Evolutionary conservation across 345 rosid genomes (phyloP).

Genomic region (Mangifera indica): DNA sequence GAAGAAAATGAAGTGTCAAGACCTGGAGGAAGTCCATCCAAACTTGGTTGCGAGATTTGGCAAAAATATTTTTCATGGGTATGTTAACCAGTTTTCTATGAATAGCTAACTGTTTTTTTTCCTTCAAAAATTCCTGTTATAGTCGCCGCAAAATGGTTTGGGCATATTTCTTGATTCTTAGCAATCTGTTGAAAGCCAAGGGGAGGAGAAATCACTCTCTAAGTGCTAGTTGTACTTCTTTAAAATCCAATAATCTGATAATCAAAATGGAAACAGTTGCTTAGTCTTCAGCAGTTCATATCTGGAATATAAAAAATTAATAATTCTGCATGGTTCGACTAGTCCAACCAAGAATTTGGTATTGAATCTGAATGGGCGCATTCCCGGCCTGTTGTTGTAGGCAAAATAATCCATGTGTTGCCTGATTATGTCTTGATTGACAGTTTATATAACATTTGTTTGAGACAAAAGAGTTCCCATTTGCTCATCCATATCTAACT

Average conservation of each 20-base stretch:
- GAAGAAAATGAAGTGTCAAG: slow-evolving; percentile 22
- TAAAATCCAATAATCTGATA: not conserved
- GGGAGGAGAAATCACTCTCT: not conserved
- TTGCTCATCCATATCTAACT: no score
- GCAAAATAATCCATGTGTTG: no score
- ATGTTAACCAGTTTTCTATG: slow-evolving; percentile 19
- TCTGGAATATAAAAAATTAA: no score
- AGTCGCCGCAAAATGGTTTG: not conserved
- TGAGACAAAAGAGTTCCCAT: no score
- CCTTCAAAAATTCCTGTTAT: not conserved
- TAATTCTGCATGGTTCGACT: no score
- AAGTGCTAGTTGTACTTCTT: not conserved
- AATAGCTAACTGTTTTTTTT: not conserved
- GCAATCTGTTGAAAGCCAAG: not conserved
- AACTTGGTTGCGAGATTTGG: slow-evolving; percentile 60
- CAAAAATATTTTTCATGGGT: slow-evolving; percentile 46
- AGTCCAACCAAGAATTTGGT: no score
- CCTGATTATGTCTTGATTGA: no score
- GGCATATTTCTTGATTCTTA: not conserved
- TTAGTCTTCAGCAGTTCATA: no score
- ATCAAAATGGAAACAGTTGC: no score
- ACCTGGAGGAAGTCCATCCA: slow-evolving; percentile 30
- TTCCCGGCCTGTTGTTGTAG: no score
- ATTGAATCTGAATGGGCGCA: no score
- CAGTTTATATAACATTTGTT: no score